These are phyloP conservation scores for Magnaporthales sp. DNA, from an alignment of 2,329 filamentous ascomycete genomes.

Conservation along the genomic window DNA sequence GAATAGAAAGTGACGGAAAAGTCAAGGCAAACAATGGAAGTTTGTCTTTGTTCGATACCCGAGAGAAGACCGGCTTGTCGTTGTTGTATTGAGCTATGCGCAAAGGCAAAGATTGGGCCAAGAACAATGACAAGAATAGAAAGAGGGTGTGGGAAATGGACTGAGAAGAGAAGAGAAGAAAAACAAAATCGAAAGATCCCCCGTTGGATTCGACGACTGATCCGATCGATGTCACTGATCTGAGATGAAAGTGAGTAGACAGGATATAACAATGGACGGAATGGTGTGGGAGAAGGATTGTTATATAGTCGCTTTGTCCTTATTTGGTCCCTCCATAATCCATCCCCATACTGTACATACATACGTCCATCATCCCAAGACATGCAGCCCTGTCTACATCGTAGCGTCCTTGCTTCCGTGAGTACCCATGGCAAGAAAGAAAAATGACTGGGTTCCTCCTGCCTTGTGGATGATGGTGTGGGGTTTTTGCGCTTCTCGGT, in stretches of 20 bases:
- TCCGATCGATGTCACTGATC: background rate
- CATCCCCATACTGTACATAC: background rate
- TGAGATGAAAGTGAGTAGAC: background rate
- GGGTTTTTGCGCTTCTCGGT: background rate
- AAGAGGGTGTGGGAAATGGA: background rate
- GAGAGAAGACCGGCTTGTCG: background rate
- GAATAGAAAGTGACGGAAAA: no score
- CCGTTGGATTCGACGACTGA: background rate
- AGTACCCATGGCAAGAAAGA: no score
- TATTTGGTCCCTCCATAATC: no score
- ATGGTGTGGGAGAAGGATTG: background rate
- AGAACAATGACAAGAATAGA: background rate
- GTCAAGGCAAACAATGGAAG: no score
- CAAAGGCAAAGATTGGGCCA: background rate
- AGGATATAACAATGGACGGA: background rate
- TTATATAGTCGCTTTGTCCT: background rate
- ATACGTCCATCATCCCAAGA: background rate
- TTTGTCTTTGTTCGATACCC: no score
- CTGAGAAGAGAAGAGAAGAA: background rate
- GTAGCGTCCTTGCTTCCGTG: no score
- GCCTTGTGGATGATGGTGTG: background rate
- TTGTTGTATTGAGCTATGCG: background rate
- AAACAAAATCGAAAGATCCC: background rate
- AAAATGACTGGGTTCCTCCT: background rate
- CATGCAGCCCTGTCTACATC: background rate